Percentiles rank a stretch among this genome's conserved stretches.
Conservation (phyloP, 2,329 filamentous ascomycete species). For the Gnomoniopsis smithogilvyi region DNA sequence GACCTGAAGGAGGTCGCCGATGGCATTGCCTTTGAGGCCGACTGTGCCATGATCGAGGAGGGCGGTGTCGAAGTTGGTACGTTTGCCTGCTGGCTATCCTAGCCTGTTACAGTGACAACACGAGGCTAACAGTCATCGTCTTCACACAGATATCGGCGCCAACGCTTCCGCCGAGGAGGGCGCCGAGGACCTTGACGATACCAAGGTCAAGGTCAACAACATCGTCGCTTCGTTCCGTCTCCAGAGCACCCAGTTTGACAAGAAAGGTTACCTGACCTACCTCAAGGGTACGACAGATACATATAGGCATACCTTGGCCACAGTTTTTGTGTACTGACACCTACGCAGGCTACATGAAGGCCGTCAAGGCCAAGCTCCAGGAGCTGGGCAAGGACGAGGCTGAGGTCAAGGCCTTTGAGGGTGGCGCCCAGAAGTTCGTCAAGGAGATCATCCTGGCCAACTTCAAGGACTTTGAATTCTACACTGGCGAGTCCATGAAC, state of each 20-base stretch:
- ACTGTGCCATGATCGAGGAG: conserved; percentile 86
- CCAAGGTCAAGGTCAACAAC: conserved; percentile 77
- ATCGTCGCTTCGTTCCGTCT: conserved; percentile 91
- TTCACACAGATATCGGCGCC: conserved; percentile 72
- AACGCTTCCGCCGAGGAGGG: conserved; percentile 95
- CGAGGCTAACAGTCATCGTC: neutral
- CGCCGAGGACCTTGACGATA: conserved; percentile 72
- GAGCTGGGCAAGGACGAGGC: conserved; percentile 55
- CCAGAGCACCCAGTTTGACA: conserved; percentile 74
- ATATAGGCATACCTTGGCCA: neutral
- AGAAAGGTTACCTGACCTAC: conserved; percentile 79
- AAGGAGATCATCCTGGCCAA: conserved; percentile 78
- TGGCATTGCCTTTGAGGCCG: conserved; percentile 80
- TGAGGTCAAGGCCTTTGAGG: conserved; percentile 76
- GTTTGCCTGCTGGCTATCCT: conserved; percentile 30
- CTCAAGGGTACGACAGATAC: conserved; percentile 69
- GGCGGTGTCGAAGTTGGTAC: conserved; percentile 70
- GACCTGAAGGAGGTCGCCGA: conserved; percentile 72
- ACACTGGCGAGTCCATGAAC: conserved; percentile 88
- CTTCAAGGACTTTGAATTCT: conserved; percentile 97
- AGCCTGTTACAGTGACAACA: neutral
- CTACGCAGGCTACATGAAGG: conserved; percentile 77
- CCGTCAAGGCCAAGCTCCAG: conserved; percentile 69
- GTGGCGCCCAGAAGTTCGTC: conserved; percentile 67
- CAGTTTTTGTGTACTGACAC: conserved; percentile 5